Base-by-base conservation (phyloP, 2,329 filamentous ascomycete genomes). In the Sphaerulina musiva region DNA sequence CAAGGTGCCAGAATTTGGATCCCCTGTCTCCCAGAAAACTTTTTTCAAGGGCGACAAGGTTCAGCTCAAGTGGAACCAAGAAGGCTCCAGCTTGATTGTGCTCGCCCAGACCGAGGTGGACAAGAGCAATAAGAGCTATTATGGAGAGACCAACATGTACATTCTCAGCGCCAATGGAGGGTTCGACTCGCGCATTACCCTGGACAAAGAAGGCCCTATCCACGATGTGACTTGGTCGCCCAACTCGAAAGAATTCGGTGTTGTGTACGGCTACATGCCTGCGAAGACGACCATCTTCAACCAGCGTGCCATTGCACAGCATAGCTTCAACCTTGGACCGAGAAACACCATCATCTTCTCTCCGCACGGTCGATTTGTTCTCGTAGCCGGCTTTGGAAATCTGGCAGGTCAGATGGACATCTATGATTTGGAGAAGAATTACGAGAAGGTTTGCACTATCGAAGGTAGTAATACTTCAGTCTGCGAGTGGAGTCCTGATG, bases 41-140 rank as follows among this genome's bases (percentile, higher is more conserved):
- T 98, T 98, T 70, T 98, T 90, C 83, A 98, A 98, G 78, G 91
- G 91, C 60, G 93, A 98, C 78, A 97, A 97, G 78, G 92, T 98
- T 46, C 90, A 96, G 74, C 78, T 98, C 69, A 96, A 96, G 77
- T 98, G 93, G 93, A 98, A 98, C 74, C 82, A 86, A 62, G 79
- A 89, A 58, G 93, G 93, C 50, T 95, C 91, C 38, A 92, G 86
- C 70, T 74, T 97, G 69, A 87, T 98, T 67, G 92, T 97, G 62
- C 82, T 98, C 66, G 92, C 93, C 53, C 91, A 97, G 77, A 98
- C 93, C 32, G 93, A 98, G 59, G 93, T 97, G 51, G 93, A 98
- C 75, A 95, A 93, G 76, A 90, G 90, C 55, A 95, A 95, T 74
- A 97, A 97, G 83, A 96, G 89, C 74, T 98, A 98, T 77, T 98